Conservation (phyloP, 2,329 filamentous ascomycete species). For the Balansia obtecta region DNA sequence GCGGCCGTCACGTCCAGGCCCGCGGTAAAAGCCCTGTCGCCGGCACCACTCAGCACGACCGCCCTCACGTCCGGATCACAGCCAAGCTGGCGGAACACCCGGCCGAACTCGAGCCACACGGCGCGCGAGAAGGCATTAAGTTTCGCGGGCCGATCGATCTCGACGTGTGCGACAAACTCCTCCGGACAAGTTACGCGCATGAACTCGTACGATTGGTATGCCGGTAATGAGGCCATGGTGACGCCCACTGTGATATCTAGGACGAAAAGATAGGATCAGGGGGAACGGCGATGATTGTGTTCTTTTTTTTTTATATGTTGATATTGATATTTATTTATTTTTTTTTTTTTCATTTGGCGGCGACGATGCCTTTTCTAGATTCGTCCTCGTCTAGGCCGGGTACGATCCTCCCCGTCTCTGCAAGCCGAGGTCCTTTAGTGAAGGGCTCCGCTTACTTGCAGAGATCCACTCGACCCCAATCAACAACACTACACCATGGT, state of each 20-base stretch:
- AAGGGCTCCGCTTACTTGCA: not conserved
- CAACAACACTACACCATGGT: no score
- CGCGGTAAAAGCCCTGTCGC: conserved; percentile 72
- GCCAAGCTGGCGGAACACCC: conserved; percentile 62
- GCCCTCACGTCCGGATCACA: conserved; percentile 59
- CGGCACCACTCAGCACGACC: conserved; percentile 69
- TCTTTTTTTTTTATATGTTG: no score
- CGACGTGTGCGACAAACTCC: conserved; percentile 72
- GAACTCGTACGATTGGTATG: conserved; percentile 43
- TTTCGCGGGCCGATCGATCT: conserved; percentile 80
- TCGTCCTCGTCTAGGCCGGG: no score
- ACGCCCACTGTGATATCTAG: no score
- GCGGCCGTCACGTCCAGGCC: conserved; percentile 75
- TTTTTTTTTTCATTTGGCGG: no score
- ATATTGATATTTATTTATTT: no score
- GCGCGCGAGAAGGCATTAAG: conserved; percentile 76
- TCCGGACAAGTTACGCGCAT: conserved; percentile 63
- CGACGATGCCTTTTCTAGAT: no score
- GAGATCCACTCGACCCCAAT: no score
- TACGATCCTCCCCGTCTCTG: not conserved
- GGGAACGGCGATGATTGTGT: no score
- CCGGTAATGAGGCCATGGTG: conserved; percentile 9
- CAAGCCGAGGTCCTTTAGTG: not conserved
- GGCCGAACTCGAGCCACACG: conserved; percentile 76
- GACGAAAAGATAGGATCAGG: no score